Conservation (phyloP, 2,329 filamentous ascomycete genomes). For the Ascomycota sp. region DNA sequence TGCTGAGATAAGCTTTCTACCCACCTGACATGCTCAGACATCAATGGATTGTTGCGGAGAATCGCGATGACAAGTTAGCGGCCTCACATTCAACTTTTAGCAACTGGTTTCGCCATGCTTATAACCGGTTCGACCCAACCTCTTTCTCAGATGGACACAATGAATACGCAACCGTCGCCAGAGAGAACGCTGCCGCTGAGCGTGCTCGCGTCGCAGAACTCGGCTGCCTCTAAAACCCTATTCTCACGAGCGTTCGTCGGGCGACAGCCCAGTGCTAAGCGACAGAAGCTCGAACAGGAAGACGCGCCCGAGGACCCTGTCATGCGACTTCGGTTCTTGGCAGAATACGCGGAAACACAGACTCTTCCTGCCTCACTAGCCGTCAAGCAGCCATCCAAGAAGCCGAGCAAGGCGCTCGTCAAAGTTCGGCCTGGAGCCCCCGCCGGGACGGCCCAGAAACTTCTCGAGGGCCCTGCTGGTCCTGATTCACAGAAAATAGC, state of each 20-base stretch:
- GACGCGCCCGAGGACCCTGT: conserved; percentile 13
- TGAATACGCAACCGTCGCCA: conserved; percentile 14
- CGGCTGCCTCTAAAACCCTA: conserved; percentile 11
- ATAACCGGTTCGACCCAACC: neutral
- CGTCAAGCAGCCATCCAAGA: conserved; percentile 47
- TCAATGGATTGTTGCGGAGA: too few relatives aligned
- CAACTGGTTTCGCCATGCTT: too few relatives aligned
- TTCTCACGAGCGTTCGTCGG: conserved; percentile 9
- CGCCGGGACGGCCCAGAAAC: conserved; percentile 17
- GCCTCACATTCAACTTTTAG: too few relatives aligned
- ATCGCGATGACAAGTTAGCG: too few relatives aligned
- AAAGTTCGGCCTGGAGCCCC: conserved; percentile 17
- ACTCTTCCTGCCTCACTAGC: conserved; percentile 60
- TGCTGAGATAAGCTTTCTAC: too few relatives aligned
- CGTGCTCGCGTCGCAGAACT: conserved; percentile 15
- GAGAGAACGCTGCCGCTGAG: conserved; percentile 14
- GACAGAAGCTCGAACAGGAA: conserved; percentile 14
- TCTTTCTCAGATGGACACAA: conserved; percentile 3
- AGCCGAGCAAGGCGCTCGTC: conserved; percentile 8
- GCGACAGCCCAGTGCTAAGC: conserved; percentile 12
- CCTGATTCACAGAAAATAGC: conserved; percentile 6
- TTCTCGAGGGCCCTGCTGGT: conserved; percentile 20
- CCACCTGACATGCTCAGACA: too few relatives aligned
- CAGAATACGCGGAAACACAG: conserved; percentile 61
- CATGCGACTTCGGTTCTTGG: conserved; percentile 31